Evolutionary conservation across 1,284 basidiomycete species (phyloP), one percentile per base, ranked within the genome.

Genomic region (Fomitopsis pinicola): DNA sequence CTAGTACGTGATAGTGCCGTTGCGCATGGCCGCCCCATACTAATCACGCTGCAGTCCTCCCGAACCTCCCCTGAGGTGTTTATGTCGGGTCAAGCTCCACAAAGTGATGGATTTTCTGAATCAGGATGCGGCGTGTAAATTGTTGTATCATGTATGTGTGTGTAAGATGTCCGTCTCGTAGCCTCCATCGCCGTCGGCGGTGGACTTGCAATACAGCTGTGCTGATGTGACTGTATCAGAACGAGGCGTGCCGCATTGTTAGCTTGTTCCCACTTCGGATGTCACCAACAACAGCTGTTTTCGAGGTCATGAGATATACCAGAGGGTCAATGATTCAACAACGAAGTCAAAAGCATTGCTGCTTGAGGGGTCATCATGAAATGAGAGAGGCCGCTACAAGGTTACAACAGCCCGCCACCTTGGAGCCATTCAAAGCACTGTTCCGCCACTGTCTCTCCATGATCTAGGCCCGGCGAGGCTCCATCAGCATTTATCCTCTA

Each of bases 341-440:
- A 22, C 22, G 22, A 22, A 22, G 22, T 22, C 1, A 22, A 22
- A 22, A 22, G 22, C 22, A 22, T 22, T 22, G 22, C 22, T 22
- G 22, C 22, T 22, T 22, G 22, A 22, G 22, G 22, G 22, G 22
- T 22, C 2, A 22, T 22, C 22, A 22, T 22, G 22, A 22, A 22
- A 22, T 1, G 22, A 22, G 22, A 22, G 22, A 22, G 22, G 22
- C 22, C 22, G 30, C 30, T 33, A 33, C 30, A 46, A 45, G 26
- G 15, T 52, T 35, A 59, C 26, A 59, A 10, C 14, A 45, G 33
- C 1, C 42, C 35, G 14, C 26, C 26, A 42, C 4, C 2, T 52
- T 44, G n/a, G 55, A 86, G 71, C 84, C 85, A 87, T 38, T 73
- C 50, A 52, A 74, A 70, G 63, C 83, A 86, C 53, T 81, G 79